These are phyloP conservation scores for Entomortierella parvispora DNA, from an alignment of 192 early-diverging fungal genomes.

Conservation along the genomic window DNA sequence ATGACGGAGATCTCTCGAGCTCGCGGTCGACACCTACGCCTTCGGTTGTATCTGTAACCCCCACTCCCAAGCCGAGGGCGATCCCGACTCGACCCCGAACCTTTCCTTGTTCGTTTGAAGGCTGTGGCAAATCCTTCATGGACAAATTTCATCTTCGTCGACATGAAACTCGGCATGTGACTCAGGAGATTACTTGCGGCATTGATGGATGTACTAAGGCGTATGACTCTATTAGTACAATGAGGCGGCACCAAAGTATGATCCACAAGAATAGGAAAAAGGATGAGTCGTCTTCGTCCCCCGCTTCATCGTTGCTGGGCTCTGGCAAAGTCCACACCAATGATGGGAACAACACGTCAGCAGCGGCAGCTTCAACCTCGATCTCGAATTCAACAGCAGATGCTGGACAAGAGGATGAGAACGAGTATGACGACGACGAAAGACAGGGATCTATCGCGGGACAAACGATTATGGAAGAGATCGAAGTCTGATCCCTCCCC, in stretches of 20 bases:
- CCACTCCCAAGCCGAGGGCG: constrained; percentile 21
- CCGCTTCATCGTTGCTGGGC: no score
- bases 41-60: not conserved
- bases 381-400: not conserved
- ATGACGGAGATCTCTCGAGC: constrained; percentile 8
- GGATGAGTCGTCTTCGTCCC: no score
- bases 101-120: constrained; percentile 43
- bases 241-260: constrained; percentile 48
- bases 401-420: not conserved
- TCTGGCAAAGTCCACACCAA: no score
- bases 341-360: no score
- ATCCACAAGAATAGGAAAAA: constrained; percentile 36
- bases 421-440: constrained; percentile 2
- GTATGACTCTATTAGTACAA: constrained; percentile 47
- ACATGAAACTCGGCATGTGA: constrained; percentile 47
- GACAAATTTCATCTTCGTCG: constrained; percentile 49
- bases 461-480: no score
- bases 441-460: not conserved
- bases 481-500: no score
- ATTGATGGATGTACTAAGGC: constrained; percentile 51
- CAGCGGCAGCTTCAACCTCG: constrained; percentile 5
- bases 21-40: constrained; percentile 12
- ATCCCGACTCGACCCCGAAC: constrained; percentile 25
- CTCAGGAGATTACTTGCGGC: constrained; percentile 44
- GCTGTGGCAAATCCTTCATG: constrained; percentile 49